Evolutionary conservation across 106 monocot species (phyloP).

Genomic region (Dioscorea dumetorum): DNA sequence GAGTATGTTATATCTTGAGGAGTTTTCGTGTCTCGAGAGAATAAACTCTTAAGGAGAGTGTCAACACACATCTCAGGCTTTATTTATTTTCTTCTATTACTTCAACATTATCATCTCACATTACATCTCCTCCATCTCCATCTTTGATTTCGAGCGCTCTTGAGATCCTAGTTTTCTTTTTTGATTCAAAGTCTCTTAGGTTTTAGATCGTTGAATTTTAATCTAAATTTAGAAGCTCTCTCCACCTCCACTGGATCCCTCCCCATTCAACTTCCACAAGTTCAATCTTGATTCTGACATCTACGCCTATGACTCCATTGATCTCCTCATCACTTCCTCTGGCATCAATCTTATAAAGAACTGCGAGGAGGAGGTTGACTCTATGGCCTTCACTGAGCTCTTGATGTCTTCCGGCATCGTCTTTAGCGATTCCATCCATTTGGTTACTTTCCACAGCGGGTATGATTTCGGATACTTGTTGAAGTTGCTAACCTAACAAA

Average conservation of each 20-base stretch:
- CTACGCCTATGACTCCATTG: neutral
- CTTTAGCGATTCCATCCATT: neutral
- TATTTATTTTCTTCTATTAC: too few relatives aligned
- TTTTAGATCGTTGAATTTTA: too few relatives aligned
- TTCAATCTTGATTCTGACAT: neutral
- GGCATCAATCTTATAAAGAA: neutral
- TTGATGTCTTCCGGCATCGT: constrained; percentile 7
- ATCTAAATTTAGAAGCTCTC: neutral
- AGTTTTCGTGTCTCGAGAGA: too few relatives aligned
- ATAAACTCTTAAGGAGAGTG: too few relatives aligned
- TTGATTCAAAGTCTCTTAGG: too few relatives aligned
- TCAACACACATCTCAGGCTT: too few relatives aligned
- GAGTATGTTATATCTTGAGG: too few relatives aligned
- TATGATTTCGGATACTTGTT: constrained; percentile 6
- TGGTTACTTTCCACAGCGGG: neutral
- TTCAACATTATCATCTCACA: too few relatives aligned
- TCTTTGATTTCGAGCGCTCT: too few relatives aligned
- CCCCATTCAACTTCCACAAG: constrained; percentile 7
- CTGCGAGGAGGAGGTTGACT: neutral
- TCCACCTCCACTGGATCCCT: neutral
- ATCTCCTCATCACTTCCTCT: neutral
- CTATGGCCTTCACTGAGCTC: neutral
- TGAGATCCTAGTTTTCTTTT: too few relatives aligned
- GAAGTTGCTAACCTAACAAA: neutral
- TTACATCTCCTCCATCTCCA: too few relatives aligned